A percentile compares a stretch with the other conserved stretches of the same genome.
Evolutionary conservation across 371 early-diverging fungal species (phyloP).

Genomic region (Apophysomyces variabilis): DNA sequence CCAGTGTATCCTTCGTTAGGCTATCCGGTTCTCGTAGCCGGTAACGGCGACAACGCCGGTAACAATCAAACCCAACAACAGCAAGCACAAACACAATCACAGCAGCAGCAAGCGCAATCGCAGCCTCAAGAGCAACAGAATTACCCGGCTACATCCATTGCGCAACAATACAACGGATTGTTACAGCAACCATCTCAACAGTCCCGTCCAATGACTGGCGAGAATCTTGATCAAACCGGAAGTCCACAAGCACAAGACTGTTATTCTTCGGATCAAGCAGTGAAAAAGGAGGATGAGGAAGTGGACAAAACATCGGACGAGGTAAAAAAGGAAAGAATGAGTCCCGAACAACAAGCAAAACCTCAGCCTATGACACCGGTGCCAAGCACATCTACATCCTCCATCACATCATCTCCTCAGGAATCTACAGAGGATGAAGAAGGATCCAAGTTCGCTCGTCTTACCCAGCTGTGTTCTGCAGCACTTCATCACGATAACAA

Average conservation of each 20-base stretch:
- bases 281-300: constrained; percentile 4
- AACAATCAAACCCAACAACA: constrained; percentile 15
- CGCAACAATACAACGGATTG: constrained; percentile 7
- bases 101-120: constrained; percentile 17
- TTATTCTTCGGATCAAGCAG: not conserved
- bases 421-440: constrained; percentile 40
- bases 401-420: constrained; percentile 41
- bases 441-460: constrained; percentile 37
- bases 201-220: constrained; percentile 8
- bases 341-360: constrained; percentile 23
- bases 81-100: constrained; percentile 16
- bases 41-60: constrained; percentile 19
- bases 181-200: constrained; percentile 13
- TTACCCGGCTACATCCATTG: constrained; percentile 9
- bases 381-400: constrained; percentile 46
- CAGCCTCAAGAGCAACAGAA: constrained; percentile 11
- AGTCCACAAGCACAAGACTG: not conserved
- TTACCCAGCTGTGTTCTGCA: constrained; percentile 50
- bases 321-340: constrained; percentile 8
- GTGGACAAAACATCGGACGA: not conserved
- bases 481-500: constrained; percentile 40
- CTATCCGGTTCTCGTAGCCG: constrained; percentile 33
- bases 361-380: constrained; percentile 39
- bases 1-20: constrained; percentile 37
- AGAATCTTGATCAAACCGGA: not conserved